These are phyloP conservation scores for Truncatella angustata DNA, from an alignment of 2,329 filamentous ascomycete species.

Conservation along the genomic window DNA sequence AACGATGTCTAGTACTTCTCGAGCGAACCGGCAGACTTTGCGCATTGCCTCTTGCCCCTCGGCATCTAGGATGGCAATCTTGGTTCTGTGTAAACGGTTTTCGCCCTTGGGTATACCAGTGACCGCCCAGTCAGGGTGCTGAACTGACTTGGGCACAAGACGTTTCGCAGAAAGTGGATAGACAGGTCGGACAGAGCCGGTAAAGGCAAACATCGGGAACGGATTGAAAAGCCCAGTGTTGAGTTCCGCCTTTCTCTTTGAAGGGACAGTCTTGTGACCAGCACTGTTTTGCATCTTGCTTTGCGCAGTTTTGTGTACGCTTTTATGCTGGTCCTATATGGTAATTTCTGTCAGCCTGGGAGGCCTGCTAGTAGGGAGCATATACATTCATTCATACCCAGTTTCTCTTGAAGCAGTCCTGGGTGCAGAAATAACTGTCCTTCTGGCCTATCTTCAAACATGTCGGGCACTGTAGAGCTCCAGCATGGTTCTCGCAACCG, in stretches of 20 bases:
- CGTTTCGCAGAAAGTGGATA: constrained; percentile 61
- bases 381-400: constrained; percentile 45
- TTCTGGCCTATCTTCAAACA: constrained; percentile 67
- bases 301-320: constrained; percentile 54
- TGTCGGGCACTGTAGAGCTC: constrained; percentile 69
- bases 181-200: constrained; percentile 63
- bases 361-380: neutral
- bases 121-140: constrained; percentile 64
- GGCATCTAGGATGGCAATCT: constrained; percentile 73
- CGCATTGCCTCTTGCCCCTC: constrained; percentile 86
- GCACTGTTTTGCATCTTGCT: constrained; percentile 10
- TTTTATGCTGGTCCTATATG: constrained; percentile 56
- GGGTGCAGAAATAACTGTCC: constrained; percentile 74
- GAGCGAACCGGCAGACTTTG: constrained; percentile 80
- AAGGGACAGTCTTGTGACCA: neutral
- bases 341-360: neutral
- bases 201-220: constrained; percentile 65
- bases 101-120: constrained; percentile 54
- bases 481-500: constrained; percentile 67
- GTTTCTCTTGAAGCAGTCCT: constrained; percentile 78
- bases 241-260: constrained; percentile 47
- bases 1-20: constrained; percentile 91
- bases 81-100: constrained; percentile 50
- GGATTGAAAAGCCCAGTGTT: constrained; percentile 69
- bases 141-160: constrained; percentile 60